Base-by-base conservation (phyloP, 148 eudicot species). In the Rhododendron ovatum region DNA sequence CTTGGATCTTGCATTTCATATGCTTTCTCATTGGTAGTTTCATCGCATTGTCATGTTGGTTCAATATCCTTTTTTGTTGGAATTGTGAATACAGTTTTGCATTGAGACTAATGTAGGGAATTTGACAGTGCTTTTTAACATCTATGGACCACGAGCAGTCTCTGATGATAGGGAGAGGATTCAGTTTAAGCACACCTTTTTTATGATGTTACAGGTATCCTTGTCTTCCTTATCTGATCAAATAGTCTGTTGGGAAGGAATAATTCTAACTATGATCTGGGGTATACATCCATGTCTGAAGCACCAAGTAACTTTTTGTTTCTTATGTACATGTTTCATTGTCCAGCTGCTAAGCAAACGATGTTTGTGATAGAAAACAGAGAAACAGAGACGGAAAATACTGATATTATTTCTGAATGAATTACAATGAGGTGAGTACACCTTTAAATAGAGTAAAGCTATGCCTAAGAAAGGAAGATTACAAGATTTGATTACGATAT, bases 71-170 rank as follows among this genome's bases (percentile, higher is more conserved):
- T 20, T 30, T 17, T 30, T 4, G 6, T 69, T 30, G n/a, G 10
- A 84, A 69, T 18, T 71, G 84, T 78, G 5, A 33, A 7, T 33
- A 50, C 7, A 8, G 24, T 78, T 82, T 75, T 78, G 53, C 67
- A 33, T 47, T 10, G 67, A 28, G 33, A 83, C 30, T 83, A 26
- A 78, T 30, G 3, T 50, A 35, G 13, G 45, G 78, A 83, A n/a
- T 9, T 51, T 84, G 74, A 39, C 98, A 97, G 98, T 97, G 88
- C 94, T 97, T 86, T 95, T 95, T 86, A 96, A 96, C 87, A 67
- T 97, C 55, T 97, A 97, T 86, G 99, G 98, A 80, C 98, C 99
- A 83, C 91, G 98, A 85, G 98, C 99, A 84, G 92, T 78, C 84
- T 76, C 89, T 82, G 98, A 97, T 84, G 98, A 97, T 88, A 86